Evolutionary conservation across 2,329 filamentous ascomycete genomes (phyloP).

Genomic region (Ophiognomonia clavigignenti-juglandacearum): DNA sequence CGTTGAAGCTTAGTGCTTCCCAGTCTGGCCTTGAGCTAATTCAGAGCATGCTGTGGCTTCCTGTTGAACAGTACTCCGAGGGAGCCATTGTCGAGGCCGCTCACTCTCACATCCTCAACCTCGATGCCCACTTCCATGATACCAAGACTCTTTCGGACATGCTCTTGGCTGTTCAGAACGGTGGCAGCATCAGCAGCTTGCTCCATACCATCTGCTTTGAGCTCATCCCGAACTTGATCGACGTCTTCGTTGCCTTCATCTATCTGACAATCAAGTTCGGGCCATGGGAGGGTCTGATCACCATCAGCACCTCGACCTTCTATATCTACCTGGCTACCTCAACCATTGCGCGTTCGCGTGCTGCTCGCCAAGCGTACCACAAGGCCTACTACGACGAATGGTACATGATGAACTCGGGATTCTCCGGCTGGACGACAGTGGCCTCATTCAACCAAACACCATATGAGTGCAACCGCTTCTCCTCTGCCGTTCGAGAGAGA

Average conservation of each 20-base stretch:
- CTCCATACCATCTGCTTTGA: constrained; percentile 55
- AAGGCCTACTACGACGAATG: constrained; percentile 51
- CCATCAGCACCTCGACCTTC: constrained; percentile 51
- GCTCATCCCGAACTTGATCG: constrained; percentile 55
- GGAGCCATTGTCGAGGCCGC: constrained; percentile 49
- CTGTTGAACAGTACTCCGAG: constrained; percentile 52
- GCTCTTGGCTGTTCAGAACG: constrained; percentile 51
- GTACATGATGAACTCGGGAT: constrained; percentile 49
- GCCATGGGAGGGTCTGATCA: constrained; percentile 59
- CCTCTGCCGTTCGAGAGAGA: constrained; percentile 40
- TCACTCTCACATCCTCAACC: constrained; percentile 55
- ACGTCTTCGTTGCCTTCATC: constrained; percentile 53
- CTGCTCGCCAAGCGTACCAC: constrained; percentile 44
- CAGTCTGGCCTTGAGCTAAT: constrained; percentile 51
- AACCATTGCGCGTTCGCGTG: constrained; percentile 46
- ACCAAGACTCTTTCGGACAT: constrained; percentile 56
- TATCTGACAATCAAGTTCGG: constrained; percentile 57
- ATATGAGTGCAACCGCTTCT: constrained; percentile 51
- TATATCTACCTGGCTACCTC: constrained; percentile 50
- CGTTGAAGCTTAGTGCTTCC: constrained; percentile 47
- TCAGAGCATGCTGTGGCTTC: constrained; percentile 52
- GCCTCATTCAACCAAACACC: constrained; percentile 55
- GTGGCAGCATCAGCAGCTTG: constrained; percentile 48
- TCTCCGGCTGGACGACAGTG: constrained; percentile 56
- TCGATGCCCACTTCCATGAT: constrained; percentile 59